Base-by-base conservation (phyloP, 192 early-diverging fungal genomes). In the Entomortierella beljakovae region DNA sequence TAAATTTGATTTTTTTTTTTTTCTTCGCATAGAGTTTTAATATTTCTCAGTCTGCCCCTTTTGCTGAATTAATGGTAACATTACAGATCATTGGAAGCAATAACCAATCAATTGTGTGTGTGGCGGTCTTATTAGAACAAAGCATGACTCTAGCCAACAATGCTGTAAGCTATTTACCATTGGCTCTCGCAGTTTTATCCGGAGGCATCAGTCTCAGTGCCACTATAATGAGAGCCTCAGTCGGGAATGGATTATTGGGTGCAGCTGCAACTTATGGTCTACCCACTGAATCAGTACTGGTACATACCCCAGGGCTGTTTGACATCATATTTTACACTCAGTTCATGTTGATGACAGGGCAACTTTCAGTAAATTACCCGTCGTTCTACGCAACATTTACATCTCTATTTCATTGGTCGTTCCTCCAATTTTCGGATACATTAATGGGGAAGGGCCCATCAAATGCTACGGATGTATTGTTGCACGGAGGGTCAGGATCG, bases 281-380 rank as follows among this genome's bases (percentile, higher is more conserved):
- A 2, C 43, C 69, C 1, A 68, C 59, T 13, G 70, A 81, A 16
- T 48, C 70, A 9, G 57, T 84, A 11, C 59, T 67, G 1, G 69
- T 87, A 11, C 84, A 87, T 42, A 83, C 85, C 4, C 85, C 85
- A 10, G 83, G 85, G 11, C 81, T 87, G 46, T 87, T 87, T 38
- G 85, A 87, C 68, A 52, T 87, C 32, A 26, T 87, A 2, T 80
- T 71, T 53, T 87, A 87, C 26, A 73, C 83, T 2, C 85, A 87
- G 70, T 87, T 87, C 57, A 82, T 84, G 52, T 49, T 87, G 22
- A 69, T 76, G 46, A 75, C 79, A 26, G 83, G 83, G 1, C 81
- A 81, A 57, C 80, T 87, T 38, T 72, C 76, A n/a, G 37, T 87
- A 50, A 66, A 83, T 53, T 87, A 87, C 42, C 85, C 85, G 3